Percentiles rank a stretch among this genome's conserved stretches.
Conservation (phyloP, 2,329 filamentous ascomycete species). For the Rachicladosporium sp. region DNA sequence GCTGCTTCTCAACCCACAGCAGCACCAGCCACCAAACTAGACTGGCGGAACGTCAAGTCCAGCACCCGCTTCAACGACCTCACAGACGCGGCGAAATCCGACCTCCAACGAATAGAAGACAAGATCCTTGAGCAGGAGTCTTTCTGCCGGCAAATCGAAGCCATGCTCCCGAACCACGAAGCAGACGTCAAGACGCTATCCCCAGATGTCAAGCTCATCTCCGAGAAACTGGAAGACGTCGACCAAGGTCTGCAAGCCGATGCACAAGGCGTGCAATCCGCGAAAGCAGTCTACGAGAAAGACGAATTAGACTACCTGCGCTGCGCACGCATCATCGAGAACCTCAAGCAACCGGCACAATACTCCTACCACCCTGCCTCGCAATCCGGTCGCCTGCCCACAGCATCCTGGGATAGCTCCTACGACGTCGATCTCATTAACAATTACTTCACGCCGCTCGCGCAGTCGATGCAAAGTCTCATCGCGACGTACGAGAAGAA, state of each 20-base stretch:
- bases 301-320: slow-evolving; percentile 60
- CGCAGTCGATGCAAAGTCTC: slow-evolving; percentile 26
- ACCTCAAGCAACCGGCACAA: slow-evolving; percentile 55
- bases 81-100: slow-evolving; percentile 63
- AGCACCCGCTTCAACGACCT: slow-evolving; percentile 90
- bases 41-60: slow-evolving; percentile 63
- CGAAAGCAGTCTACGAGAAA: slow-evolving; percentile 46
- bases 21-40: slow-evolving; percentile 60
- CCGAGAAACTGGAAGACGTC: slow-evolving; percentile 49
- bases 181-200: slow-evolving; percentile 52
- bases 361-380: slow-evolving; percentile 39
- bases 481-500: slow-evolving; percentile 31
- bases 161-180: slow-evolving; percentile 50
- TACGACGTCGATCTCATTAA: slow-evolving; percentile 35
- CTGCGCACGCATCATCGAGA: slow-evolving; percentile 61
- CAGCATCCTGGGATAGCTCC: slow-evolving; percentile 9
- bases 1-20: slow-evolving; percentile 27
- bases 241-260: slow-evolving; percentile 52
- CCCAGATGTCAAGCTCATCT: slow-evolving; percentile 52
- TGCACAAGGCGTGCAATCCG: slow-evolving; percentile 45
- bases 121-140: slow-evolving; percentile 68
- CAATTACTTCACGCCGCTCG: slow-evolving; percentile 33
- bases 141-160: slow-evolving; percentile 62
- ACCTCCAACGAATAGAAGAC: slow-evolving; percentile 66
- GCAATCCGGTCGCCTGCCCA: slow-evolving; percentile 10